A percentile compares a stretch with the other conserved stretches of the same genome.
These are phyloP conservation scores for Penicillium sp. DNA, from an alignment of 2,329 filamentous ascomycete species.

Conservation along the genomic window DNA sequence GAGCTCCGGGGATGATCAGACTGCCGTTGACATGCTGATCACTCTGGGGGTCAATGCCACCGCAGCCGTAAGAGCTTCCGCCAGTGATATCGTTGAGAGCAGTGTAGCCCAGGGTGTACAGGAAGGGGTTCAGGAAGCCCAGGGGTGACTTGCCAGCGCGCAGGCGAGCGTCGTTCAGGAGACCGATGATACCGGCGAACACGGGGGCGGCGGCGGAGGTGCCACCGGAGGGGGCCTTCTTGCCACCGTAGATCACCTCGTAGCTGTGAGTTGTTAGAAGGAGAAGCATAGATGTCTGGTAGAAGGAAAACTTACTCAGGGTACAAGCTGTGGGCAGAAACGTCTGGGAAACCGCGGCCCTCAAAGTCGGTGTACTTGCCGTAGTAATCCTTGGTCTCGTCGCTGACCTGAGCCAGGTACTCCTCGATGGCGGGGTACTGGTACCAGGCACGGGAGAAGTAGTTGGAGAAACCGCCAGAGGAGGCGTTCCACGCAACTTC, in stretches of 20 bases:
- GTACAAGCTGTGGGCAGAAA: constrained; percentile 59
- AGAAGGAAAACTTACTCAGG: constrained; percentile 45
- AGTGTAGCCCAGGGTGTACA: constrained; percentile 52
- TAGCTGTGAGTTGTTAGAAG: constrained; percentile 8
- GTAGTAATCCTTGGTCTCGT: constrained; percentile 39
- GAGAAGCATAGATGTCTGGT: constrained; percentile 31
- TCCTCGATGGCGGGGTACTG: constrained; percentile 47
- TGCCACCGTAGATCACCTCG: constrained; percentile 17
- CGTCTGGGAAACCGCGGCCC: constrained; percentile 58
- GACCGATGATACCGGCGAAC: constrained; percentile 57
- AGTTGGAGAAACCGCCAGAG: constrained; percentile 55
- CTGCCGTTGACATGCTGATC: constrained; percentile 19
- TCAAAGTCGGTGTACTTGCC: constrained; percentile 52
- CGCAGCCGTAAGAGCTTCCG: constrained; percentile 38
- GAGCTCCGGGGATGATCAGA: constrained; percentile 27
- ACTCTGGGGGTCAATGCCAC: constrained; percentile 34
- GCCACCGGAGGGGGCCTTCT: constrained; percentile 18
- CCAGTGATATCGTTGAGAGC: constrained; percentile 52
- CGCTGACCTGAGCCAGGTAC: constrained; percentile 47
- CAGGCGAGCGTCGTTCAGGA: constrained; percentile 61
- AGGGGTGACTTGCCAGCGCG: constrained; percentile 51
- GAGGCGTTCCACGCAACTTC: constrained; percentile 52
- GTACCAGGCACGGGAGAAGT: constrained; percentile 51
- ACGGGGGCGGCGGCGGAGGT: constrained; percentile 54
- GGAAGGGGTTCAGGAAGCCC: constrained; percentile 60